Conservation (phyloP, 768 basidiomycete genomes). For the Russula brevipes region DNA sequence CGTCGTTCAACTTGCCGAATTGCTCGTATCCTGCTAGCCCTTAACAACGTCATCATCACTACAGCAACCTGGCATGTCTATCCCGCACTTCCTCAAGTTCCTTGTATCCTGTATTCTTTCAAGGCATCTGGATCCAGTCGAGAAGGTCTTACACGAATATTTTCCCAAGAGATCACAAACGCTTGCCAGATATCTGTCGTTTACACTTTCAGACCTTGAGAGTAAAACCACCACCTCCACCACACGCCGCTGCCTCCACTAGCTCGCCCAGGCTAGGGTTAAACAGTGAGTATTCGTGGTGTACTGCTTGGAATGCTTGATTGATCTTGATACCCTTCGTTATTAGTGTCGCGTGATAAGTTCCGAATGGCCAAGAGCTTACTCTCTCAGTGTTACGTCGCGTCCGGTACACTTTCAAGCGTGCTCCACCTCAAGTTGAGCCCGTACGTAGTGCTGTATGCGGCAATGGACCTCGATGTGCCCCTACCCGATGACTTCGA, state of each 20-base stretch:
- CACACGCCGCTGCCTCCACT: slow-evolving; percentile 8
- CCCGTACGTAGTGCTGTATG: slow-evolving; percentile 23
- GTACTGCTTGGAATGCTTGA: neutral
- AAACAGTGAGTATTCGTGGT: slow-evolving; percentile 10
- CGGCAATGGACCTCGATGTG: slow-evolving; percentile 22
- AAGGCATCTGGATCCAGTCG: slow-evolving; percentile 9
- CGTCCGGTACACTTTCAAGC: neutral
- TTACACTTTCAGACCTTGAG: slow-evolving; percentile 4
- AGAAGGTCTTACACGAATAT: slow-evolving; percentile 8
- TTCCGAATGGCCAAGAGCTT: slow-evolving; percentile 17
- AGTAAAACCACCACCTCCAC: slow-evolving; percentile 7
- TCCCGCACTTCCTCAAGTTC: slow-evolving; percentile 5
- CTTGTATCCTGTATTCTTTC: slow-evolving; percentile 10
- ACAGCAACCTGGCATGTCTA: neutral
- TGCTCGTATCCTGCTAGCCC: neutral
- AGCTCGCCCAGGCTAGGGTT: slow-evolving; percentile 13
- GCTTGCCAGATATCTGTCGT: slow-evolving; percentile 8
- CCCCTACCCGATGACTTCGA: slow-evolving; percentile 20
- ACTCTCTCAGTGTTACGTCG: slow-evolving; percentile 1
- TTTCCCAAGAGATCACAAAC: slow-evolving; percentile 18
- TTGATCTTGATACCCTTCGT: too few species aligned
- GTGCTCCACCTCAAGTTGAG: slow-evolving; percentile 19
- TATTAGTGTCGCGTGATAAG: slow-evolving; percentile 11
- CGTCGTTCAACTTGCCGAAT: neutral
- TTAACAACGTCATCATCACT: neutral